Evolutionary conservation across 2,329 filamentous ascomycete genomes (phyloP).

Genomic region (Cryphonectria radicalis): DNA sequence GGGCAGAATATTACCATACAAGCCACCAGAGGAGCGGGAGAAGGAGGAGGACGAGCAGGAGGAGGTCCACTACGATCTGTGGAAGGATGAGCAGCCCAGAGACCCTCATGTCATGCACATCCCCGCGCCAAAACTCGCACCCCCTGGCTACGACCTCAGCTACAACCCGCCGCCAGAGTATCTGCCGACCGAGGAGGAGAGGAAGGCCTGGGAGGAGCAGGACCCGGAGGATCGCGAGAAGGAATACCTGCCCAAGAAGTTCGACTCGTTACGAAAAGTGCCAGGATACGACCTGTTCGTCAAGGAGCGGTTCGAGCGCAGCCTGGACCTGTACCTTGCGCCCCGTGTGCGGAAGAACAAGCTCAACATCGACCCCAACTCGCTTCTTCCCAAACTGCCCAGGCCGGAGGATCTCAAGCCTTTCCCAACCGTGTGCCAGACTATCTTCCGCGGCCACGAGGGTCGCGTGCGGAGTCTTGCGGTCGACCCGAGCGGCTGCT

Average conservation of each 20-base stretch:
- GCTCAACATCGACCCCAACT: slow-evolving; percentile 95
- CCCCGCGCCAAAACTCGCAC: slow-evolving; percentile 88
- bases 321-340: slow-evolving; percentile 88
- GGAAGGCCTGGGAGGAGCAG: slow-evolving; percentile 78
- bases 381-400: slow-evolving; percentile 88
- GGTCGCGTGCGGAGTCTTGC: slow-evolving; percentile 84
- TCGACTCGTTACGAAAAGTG: slow-evolving; percentile 84
- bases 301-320: slow-evolving; percentile 95
- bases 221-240: slow-evolving; percentile 91
- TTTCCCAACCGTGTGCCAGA: slow-evolving; percentile 89
- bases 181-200: slow-evolving; percentile 83
- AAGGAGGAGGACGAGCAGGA: slow-evolving; percentile 74
- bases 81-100: slow-evolving; percentile 87
- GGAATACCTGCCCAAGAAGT: slow-evolving; percentile 83
- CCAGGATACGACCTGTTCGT: slow-evolving; percentile 89
- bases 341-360: slow-evolving; percentile 90
- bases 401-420: slow-evolving; percentile 91
- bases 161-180: slow-evolving; percentile 98
- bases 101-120: slow-evolving; percentile 92
- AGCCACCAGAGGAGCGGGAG: slow-evolving; percentile 68
- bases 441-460: slow-evolving; percentile 85
- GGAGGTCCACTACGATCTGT: slow-evolving; percentile 81
- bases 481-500: slow-evolving; percentile 83
- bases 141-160: slow-evolving; percentile 91
- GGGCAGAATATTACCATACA: slow-evolving; percentile 90